These are phyloP conservation scores for Raddia distichophylla DNA, from an alignment of 176 grass and related monocot species.

Conservation along the genomic window DNA sequence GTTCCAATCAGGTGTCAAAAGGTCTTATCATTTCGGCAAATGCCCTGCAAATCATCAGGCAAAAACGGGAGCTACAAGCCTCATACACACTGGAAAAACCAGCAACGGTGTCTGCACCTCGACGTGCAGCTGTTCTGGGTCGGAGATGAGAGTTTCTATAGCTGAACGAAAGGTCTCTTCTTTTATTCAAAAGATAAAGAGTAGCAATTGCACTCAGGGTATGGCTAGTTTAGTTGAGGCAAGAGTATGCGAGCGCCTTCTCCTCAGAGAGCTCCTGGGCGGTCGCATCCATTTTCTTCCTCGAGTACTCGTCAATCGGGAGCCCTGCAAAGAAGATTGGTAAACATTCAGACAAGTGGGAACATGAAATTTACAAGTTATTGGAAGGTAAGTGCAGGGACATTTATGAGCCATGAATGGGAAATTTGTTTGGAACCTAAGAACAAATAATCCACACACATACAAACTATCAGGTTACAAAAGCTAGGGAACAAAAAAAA, in stretches of 20 bases:
- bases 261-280: conserved; percentile 83
- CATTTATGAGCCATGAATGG: neutral
- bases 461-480: neutral
- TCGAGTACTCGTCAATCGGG: conserved; percentile 83
- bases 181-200: conserved; percentile 62
- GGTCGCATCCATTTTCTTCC: conserved; percentile 88
- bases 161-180: conserved; percentile 2
- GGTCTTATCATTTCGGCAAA: neutral
- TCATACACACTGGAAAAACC: conserved; percentile 46
- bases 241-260: conserved; percentile 93
- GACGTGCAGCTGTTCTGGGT: conserved; percentile 18
- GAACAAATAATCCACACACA: neutral
- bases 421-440: neutral
- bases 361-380: neutral
- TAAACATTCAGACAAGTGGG: conserved; percentile 6
- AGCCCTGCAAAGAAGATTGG: conserved; percentile 53
- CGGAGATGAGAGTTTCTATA: conserved; percentile 20
- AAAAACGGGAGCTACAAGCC: conserved; percentile 40
- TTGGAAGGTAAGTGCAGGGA: neutral
- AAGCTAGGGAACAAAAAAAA: neutral
- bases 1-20: conserved; percentile 23
- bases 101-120: neutral
- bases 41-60: conserved; percentile 43
- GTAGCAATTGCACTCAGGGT: conserved; percentile 27
- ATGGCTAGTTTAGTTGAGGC: conserved; percentile 62